These are phyloP conservation scores for Colletotrichum sp. DNA, from an alignment of 2,329 filamentous ascomycete genomes.

Conservation along the genomic window DNA sequence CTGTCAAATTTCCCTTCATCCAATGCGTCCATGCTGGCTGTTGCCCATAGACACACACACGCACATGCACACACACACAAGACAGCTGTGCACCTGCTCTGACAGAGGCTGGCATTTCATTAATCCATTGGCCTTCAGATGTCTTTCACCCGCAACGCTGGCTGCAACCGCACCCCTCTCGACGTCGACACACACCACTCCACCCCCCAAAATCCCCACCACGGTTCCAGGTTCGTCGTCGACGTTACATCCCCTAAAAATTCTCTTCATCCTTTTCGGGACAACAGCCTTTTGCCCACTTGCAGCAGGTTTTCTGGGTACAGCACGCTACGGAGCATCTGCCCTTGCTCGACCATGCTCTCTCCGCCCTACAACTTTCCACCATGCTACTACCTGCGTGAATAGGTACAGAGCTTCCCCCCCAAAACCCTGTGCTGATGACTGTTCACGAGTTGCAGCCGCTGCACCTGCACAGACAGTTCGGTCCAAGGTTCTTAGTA, in stretches of 20 bases:
- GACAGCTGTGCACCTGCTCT: neutral
- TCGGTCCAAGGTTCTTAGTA: neutral
- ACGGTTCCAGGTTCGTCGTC: slow-evolving; percentile 22
- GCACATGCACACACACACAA: too few species aligned
- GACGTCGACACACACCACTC: neutral
- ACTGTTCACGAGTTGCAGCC: neutral
- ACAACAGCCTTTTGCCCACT: neutral
- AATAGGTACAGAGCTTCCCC: neutral
- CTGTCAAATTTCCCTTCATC: slow-evolving; percentile 7
- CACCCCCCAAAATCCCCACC: neutral
- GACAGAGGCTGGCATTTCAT: neutral
- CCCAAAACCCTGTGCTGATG: neutral
- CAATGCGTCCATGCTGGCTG: slow-evolving; percentile 6
- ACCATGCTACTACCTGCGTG: neutral
- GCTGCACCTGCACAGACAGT: neutral
- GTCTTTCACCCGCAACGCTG: neutral
- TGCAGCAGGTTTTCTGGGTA: neutral
- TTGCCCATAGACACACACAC: neutral
- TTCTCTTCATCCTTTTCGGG: slow-evolving; percentile 8
- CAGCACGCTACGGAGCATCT: neutral
- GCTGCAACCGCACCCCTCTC: neutral
- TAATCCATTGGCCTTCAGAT: neutral
- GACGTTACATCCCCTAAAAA: slow-evolving; percentile 22
- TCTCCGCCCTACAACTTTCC: neutral
- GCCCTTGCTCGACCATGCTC: neutral